Evolutionary conservation across 2,329 filamentous ascomycete genomes (phyloP).

Genomic region (Microdochium trichocladiopsis): DNA sequence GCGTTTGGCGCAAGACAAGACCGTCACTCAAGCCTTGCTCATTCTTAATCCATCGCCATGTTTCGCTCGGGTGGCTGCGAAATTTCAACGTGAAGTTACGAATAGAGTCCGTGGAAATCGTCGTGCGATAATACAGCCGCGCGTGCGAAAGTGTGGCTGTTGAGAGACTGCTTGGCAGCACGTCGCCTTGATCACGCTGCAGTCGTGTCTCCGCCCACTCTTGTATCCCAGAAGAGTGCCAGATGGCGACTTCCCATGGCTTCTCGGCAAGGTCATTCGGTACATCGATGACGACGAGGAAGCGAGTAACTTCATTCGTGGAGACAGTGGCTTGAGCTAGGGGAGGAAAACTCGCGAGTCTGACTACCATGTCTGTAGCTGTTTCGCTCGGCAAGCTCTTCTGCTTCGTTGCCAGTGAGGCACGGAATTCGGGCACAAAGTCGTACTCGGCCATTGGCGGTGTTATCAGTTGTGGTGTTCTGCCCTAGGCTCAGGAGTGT

Average conservation of each 20-base stretch:
- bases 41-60: constrained; percentile 68
- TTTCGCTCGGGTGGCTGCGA: constrained; percentile 38
- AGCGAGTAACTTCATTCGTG: constrained; percentile 37
- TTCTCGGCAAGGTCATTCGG: constrained; percentile 44
- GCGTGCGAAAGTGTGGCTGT: constrained; percentile 21
- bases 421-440: constrained; percentile 27
- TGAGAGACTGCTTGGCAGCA: constrained; percentile 44
- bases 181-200: not conserved
- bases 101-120: constrained; percentile 38
- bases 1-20: constrained; percentile 45
- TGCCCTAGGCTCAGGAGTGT: not conserved
- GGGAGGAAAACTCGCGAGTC: constrained; percentile 55
- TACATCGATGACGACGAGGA: constrained; percentile 66
- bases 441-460: constrained; percentile 13
- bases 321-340: constrained; percentile 68
- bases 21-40: constrained; percentile 58
- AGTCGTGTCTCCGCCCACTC: constrained; percentile 44
- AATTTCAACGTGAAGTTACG: constrained; percentile 68
- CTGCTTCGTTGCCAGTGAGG: constrained; percentile 28
- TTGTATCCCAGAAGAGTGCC: constrained; percentile 55
- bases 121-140: constrained; percentile 46
- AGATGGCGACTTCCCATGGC: constrained; percentile 67
- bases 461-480: not conserved
- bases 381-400: constrained; percentile 19
- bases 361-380: constrained; percentile 25